A percentile compares a stretch with the other conserved stretches of the same genome.
Evolutionary conservation across 2,329 filamentous ascomycete species (phyloP).

Genomic region (Microdochium bolleyi): DNA sequence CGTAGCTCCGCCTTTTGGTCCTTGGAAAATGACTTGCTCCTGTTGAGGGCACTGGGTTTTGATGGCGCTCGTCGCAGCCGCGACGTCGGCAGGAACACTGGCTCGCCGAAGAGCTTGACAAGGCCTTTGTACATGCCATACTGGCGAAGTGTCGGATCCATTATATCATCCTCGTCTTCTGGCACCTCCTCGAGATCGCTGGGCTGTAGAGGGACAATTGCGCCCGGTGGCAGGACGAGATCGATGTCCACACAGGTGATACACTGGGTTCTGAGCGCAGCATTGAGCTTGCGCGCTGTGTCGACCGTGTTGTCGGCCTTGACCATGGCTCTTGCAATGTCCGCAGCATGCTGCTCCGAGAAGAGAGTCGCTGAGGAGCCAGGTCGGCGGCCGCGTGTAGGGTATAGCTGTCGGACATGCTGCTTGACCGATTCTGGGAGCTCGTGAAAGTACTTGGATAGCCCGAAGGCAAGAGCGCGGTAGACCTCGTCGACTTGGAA

Average conservation of each 20-base stretch:
- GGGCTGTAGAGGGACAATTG: conserved; percentile 58
- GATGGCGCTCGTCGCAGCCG: conserved; percentile 80
- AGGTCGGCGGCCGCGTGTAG: conserved; percentile 45
- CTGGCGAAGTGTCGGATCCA: conserved; percentile 56
- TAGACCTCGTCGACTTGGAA: conserved; percentile 93
- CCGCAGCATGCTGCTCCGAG: conserved; percentile 85
- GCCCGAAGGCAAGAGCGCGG: conserved; percentile 81
- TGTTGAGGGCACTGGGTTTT: conserved; percentile 71
- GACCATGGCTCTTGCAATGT: conserved; percentile 78
- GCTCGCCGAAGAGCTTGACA: conserved; percentile 72
- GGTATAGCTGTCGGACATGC: conserved; percentile 54
- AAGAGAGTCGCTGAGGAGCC: conserved; percentile 66
- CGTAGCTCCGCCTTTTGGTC: conserved; percentile 79
- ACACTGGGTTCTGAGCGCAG: conserved; percentile 72
- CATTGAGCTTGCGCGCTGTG: conserved; percentile 64
- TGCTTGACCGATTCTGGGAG: conserved; percentile 70
- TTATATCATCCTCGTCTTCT: conserved; percentile 57
- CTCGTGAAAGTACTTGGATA: conserved; percentile 92
- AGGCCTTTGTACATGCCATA: conserved; percentile 74
- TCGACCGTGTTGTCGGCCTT: conserved; percentile 70
- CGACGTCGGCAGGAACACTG: conserved; percentile 80
- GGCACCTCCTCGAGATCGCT: conserved; percentile 52
- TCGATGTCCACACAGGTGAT: conserved; percentile 84
- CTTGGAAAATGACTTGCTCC: conserved; percentile 68
- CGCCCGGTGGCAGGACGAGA: conserved; percentile 71